Conservation (phyloP, 2,329 filamentous ascomycete species). For the Ascochyta pisi region DNA sequence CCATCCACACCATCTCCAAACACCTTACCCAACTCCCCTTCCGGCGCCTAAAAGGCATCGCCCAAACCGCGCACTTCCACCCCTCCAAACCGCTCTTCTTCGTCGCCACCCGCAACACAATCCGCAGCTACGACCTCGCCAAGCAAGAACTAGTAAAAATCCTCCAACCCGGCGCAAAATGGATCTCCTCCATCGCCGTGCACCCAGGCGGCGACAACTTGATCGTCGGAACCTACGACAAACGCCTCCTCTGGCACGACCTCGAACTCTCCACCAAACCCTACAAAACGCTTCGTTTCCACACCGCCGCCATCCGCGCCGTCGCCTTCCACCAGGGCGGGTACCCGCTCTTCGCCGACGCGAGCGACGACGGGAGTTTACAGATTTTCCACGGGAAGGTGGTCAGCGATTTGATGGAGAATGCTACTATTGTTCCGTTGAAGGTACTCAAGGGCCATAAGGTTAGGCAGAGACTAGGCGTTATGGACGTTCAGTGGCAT, state of each 20-base stretch:
- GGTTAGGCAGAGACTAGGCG: constrained; percentile 83
- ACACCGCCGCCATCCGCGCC: constrained; percentile 86
- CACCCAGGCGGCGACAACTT: constrained; percentile 94
- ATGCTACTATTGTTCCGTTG: constrained; percentile 92
- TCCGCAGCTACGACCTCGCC: constrained; percentile 92
- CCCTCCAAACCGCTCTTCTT: constrained; percentile 93
- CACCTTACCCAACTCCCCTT: constrained; percentile 96
- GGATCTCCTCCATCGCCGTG: constrained; percentile 93
- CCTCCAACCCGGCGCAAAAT: constrained; percentile 88
- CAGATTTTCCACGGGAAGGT: constrained; percentile 98
- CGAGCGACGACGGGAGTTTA: constrained; percentile 90
- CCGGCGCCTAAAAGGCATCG: constrained; percentile 74
- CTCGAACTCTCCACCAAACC: constrained; percentile 87
- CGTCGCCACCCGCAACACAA: constrained; percentile 90
- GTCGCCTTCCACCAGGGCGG: constrained; percentile 84
- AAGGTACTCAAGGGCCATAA: constrained; percentile 93
- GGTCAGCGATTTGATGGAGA: constrained; percentile 92
- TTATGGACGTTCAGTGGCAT: constrained; percentile 96
- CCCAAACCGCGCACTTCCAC: constrained; percentile 93
- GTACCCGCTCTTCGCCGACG: constrained; percentile 89
- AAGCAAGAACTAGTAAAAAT: constrained; percentile 92
- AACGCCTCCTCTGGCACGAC: constrained; percentile 94
- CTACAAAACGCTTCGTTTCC: constrained; percentile 97
- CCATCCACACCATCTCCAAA: constrained; percentile 93
- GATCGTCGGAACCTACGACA: constrained; percentile 93